Percentiles rank a stretch among this genome's conserved stretches.
phyloP scores from a whole-genome alignment of 768 basidiomycete genomes.

The Tylopilus balloui region DNA sequence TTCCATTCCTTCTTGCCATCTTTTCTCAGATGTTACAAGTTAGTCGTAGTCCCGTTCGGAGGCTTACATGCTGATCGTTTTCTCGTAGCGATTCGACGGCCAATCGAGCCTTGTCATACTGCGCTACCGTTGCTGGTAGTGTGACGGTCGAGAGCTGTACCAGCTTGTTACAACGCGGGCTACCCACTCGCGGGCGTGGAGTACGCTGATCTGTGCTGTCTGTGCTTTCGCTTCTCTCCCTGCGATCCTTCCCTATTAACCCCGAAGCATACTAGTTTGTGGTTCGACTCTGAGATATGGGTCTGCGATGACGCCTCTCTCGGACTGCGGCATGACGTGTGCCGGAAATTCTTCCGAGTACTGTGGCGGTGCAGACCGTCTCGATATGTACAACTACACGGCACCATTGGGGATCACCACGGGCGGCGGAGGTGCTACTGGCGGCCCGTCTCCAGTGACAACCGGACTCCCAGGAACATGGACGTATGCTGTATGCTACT shows the following conservation, averaged over 20 bases:
- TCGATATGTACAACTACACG: constrained; percentile 20
- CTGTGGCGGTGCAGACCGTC: constrained; percentile 66
- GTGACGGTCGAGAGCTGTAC: constrained; percentile 49
- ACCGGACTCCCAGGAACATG: constrained; percentile 46
- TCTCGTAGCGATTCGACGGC: constrained; percentile 31
- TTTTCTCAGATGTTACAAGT: constrained; percentile 76
- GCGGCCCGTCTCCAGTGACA: background rate
- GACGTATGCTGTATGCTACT: constrained; percentile 62
- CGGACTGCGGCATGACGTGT: constrained; percentile 46
- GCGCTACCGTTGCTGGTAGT: constrained; percentile 31
- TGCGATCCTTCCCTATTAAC: background rate
- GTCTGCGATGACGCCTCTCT: constrained; percentile 36
- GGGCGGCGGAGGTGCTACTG: background rate
- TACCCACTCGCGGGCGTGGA: constrained; percentile 44
- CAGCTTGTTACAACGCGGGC: constrained; percentile 40
- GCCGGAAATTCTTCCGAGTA: constrained; percentile 42
- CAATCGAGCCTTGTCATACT: constrained; percentile 32
- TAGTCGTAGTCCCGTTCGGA: constrained; percentile 9
- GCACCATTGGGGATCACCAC: background rate
- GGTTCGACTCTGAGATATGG: constrained; percentile 16
- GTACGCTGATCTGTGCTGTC: constrained; percentile 47
- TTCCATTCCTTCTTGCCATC: no score
- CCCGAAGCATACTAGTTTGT: constrained; percentile 20
- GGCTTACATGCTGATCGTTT: background rate
- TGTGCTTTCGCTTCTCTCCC: constrained; percentile 13